These are phyloP conservation scores for Daldinia vernicosa DNA, from an alignment of 495 filamentous ascomycete genomes.

Conservation along the genomic window DNA sequence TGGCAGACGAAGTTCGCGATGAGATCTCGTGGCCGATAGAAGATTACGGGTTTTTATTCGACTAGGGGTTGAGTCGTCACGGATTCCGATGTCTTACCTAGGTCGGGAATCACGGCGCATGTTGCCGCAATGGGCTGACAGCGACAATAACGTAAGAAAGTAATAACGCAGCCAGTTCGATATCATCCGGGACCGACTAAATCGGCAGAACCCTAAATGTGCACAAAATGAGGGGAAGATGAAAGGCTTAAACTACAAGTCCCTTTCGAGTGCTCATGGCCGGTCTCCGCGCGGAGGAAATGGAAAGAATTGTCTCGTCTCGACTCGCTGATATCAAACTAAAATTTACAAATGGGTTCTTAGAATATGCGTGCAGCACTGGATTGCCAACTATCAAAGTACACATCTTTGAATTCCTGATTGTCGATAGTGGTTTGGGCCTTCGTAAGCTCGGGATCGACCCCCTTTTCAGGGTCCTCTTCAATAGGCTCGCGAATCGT, in stretches of 20 bases:
- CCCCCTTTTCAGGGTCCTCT: background rate
- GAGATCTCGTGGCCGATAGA: background rate
- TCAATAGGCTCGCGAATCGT: background rate
- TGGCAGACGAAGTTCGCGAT: background rate
- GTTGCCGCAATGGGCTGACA: background rate
- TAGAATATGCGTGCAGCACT: slow-evolving; percentile 15
- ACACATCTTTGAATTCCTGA: background rate
- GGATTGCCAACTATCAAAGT: slow-evolving; percentile 12
- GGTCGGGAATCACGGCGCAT: background rate
- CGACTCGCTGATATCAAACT: background rate
- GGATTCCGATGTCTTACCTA: background rate
- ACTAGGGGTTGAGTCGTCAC: background rate
- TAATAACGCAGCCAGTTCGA: background rate
- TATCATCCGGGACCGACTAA: background rate
- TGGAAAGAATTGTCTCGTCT: background rate
- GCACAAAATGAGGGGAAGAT: background rate
- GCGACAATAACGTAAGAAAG: background rate
- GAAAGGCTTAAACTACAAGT: background rate
- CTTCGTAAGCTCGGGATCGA: background rate
- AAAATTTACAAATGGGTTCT: background rate
- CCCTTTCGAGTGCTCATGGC: background rate
- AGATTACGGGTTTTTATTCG: background rate
- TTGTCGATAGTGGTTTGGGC: background rate
- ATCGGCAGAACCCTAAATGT: background rate
- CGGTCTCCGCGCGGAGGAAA: background rate